Conservation (phyloP, 768 basidiomycete genomes). For the Solioccasus polychromus region DNA sequence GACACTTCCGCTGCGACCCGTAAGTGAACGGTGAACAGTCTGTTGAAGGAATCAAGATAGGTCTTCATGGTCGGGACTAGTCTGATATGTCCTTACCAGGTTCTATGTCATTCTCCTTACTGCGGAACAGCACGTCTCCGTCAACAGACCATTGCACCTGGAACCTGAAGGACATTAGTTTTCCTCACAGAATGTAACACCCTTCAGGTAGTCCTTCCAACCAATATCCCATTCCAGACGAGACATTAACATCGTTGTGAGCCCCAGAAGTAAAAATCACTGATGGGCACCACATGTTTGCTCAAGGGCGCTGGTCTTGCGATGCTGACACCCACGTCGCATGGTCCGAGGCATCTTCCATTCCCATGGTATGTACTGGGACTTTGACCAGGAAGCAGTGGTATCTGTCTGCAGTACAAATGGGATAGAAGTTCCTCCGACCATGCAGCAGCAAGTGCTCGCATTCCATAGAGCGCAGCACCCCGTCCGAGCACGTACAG, state of each 20-base stretch:
- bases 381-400: constrained; percentile 27
- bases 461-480: constrained; percentile 21
- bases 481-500: constrained; percentile 1
- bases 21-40: constrained; percentile 5
- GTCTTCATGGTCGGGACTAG: background rate
- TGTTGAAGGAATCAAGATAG: too few species aligned
- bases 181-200: background rate
- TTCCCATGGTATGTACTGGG: constrained; percentile 54
- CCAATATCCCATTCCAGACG: background rate
- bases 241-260: constrained; percentile 5
- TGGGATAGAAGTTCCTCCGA: constrained; percentile 37
- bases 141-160: too few species aligned
- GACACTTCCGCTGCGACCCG: background rate
- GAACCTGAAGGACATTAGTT: constrained; percentile 1
- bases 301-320: constrained; percentile 20
- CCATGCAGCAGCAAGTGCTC: constrained; percentile 30
- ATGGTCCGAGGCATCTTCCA: constrained; percentile 49
- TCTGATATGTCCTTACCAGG: background rate
- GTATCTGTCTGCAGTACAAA: constrained; percentile 33
- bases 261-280: background rate
- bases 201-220: constrained; percentile 8
- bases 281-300: background rate
- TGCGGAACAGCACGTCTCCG: background rate
- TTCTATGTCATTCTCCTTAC: background rate
- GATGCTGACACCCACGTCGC: constrained; percentile 24